These are phyloP conservation scores for Trichoderma polysporum DNA, from an alignment of 2,329 filamentous ascomycete species.

Conservation along the genomic window DNA sequence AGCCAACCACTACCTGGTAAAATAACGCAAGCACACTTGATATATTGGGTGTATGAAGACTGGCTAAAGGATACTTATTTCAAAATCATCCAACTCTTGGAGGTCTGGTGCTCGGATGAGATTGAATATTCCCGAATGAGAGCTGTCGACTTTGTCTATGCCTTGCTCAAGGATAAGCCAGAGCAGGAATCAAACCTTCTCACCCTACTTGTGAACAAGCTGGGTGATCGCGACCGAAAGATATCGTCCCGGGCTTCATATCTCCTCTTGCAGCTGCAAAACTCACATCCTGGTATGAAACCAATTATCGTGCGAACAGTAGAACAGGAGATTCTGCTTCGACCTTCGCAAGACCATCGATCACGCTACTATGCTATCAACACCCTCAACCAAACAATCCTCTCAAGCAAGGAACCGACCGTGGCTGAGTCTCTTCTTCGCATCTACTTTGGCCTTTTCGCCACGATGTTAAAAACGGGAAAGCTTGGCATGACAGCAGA, in stretches of 20 bases:
- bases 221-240: slow-evolving; percentile 93
- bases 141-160: slow-evolving; percentile 87
- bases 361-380: slow-evolving; percentile 96
- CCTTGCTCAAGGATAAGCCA: slow-evolving; percentile 89
- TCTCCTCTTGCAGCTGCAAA: slow-evolving; percentile 86
- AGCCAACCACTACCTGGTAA: slow-evolving; percentile 71
- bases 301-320: slow-evolving; percentile 78
- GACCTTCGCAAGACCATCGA: slow-evolving; percentile 81
- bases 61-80: slow-evolving; percentile 95
- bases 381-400: slow-evolving; percentile 92
- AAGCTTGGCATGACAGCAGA: slow-evolving; percentile 40
- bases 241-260: slow-evolving; percentile 93
- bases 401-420: slow-evolving; percentile 78
- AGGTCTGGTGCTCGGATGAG: slow-evolving; percentile 92
- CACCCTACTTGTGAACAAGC: slow-evolving; percentile 89
- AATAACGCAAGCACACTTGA: slow-evolving; percentile 73
- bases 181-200: slow-evolving; percentile 96
- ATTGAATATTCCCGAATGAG: slow-evolving; percentile 88
- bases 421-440: slow-evolving; percentile 79
- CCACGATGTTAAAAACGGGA: slow-evolving; percentile 70
- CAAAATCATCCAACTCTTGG: slow-evolving; percentile 85
- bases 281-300: slow-evolving; percentile 92
- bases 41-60: slow-evolving; percentile 90
- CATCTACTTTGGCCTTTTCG: slow-evolving; percentile 91
- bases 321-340: slow-evolving; percentile 83